These are phyloP conservation scores for Penicillium goetzii DNA, from an alignment of 495 filamentous ascomycete genomes.

Conservation along the genomic window DNA sequence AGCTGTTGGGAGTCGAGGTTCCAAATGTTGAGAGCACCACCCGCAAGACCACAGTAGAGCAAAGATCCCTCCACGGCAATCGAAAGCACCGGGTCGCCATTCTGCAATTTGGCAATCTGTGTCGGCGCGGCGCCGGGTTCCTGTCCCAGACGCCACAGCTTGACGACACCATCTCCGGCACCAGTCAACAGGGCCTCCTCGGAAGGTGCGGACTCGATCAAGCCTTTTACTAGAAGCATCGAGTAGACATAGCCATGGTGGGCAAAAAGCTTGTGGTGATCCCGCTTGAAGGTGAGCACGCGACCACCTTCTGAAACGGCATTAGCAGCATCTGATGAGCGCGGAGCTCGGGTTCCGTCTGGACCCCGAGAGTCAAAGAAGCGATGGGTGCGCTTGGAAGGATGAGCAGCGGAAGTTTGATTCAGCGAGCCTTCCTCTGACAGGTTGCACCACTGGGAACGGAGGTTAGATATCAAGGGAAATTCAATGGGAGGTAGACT, in stretches of 20 bases:
- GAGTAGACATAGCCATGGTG: conserved; percentile 96
- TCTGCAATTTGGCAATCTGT: conserved; percentile 70
- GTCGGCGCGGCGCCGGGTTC: conserved; percentile 50
- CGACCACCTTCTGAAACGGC: conserved; percentile 55
- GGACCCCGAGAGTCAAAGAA: conserved; percentile 94
- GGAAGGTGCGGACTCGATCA: conserved; percentile 62
- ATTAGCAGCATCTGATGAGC: conserved; percentile 51
- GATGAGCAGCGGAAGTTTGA: conserved; percentile 69
- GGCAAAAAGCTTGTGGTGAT: conserved; percentile 83
- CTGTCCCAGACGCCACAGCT: conserved; percentile 76
- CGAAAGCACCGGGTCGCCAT: conserved; percentile 81
- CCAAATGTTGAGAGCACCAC: conserved; percentile 96
- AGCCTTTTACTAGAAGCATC: conserved; percentile 77
- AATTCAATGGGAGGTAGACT: background rate
- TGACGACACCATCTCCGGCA: conserved; percentile 90
- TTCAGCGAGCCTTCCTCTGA: conserved; percentile 57
- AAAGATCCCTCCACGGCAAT: conserved; percentile 84
- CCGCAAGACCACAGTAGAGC: conserved; percentile 83
- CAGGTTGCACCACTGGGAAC: conserved; percentile 63
- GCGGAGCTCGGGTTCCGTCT: conserved; percentile 75
- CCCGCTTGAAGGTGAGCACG: conserved; percentile 79
- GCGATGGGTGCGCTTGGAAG: conserved; percentile 78
- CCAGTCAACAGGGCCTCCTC: conserved; percentile 87
- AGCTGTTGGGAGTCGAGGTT: conserved; percentile 94
- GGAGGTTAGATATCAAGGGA: background rate